phyloP scores from a whole-genome alignment of 441 rosid genomes.

The Monsonia emarginata region DNA sequence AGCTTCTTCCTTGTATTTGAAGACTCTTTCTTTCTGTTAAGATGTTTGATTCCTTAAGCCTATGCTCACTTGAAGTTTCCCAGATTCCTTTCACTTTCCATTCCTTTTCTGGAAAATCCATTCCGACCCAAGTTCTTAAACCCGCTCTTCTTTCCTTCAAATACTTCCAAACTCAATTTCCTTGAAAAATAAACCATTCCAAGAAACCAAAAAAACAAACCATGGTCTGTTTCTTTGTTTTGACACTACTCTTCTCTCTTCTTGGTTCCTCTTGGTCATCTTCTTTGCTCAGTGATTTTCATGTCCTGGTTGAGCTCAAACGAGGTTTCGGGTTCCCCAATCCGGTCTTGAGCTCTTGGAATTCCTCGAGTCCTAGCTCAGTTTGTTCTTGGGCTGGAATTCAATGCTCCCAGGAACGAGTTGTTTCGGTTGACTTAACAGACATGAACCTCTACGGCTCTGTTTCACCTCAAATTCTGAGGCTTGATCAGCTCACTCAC shows the following conservation, averaged over 20 bases:
- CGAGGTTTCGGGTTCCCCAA: constrained; percentile 40
- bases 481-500: constrained; percentile 29
- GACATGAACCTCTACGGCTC: constrained; percentile 33
- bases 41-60: constrained; percentile 42
- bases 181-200: constrained; percentile 16
- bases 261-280: constrained; percentile 22
- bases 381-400: constrained; percentile 39
- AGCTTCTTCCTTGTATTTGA: constrained; percentile 47
- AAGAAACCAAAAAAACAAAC: constrained; percentile 9
- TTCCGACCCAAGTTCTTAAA: constrained; percentile 22
- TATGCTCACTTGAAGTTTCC: constrained; percentile 32
- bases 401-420: constrained; percentile 28
- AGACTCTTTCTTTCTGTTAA: constrained; percentile 32
- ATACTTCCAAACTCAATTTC: constrained; percentile 29
- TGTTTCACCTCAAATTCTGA: constrained; percentile 27
- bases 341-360: constrained; percentile 35
- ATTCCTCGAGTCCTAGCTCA: constrained; percentile 29
- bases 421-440: constrained; percentile 33
- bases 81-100: constrained; percentile 45
- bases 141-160: constrained; percentile 32
- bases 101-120: constrained; percentile 30
- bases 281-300: constrained; percentile 39
- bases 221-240: constrained; percentile 43
- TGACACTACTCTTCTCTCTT: constrained; percentile 32
- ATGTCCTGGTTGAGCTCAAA: constrained; percentile 36